A percentile compares a stretch with the other conserved stretches of the same genome.
These are phyloP conservation scores for Penicillium sp. DNA, from an alignment of 2,329 filamentous ascomycete genomes.

Conservation along the genomic window DNA sequence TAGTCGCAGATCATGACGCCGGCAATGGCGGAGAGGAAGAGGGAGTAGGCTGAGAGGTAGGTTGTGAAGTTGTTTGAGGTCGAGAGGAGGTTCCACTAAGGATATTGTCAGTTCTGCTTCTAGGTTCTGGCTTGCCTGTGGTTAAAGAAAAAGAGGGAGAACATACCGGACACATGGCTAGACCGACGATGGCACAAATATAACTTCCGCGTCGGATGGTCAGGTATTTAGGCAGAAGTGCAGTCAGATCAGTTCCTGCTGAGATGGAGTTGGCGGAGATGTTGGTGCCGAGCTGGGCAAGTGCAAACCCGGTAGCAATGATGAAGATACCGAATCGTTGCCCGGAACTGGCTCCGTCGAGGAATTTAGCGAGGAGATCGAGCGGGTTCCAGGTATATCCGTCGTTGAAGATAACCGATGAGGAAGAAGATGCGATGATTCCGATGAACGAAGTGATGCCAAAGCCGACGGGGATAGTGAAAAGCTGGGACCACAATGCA, in stretches of 20 bases:
- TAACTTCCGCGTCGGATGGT: constrained; percentile 87
- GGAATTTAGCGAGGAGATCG: constrained; percentile 63
- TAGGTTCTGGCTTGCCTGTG: not conserved
- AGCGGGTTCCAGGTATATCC: constrained; percentile 73
- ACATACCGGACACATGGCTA: constrained; percentile 76
- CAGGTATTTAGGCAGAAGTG: constrained; percentile 73
- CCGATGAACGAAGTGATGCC: constrained; percentile 81
- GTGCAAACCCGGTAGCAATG: constrained; percentile 67
- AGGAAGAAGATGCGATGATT: constrained; percentile 73
- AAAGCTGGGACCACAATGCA: constrained; percentile 75
- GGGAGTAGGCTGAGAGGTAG: constrained; percentile 86
- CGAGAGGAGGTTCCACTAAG: constrained; percentile 64
- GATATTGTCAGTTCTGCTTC: constrained; percentile 13
- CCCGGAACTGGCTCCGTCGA: constrained; percentile 65
- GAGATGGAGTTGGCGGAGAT: constrained; percentile 85
- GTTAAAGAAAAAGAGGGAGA: not conserved
- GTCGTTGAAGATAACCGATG: constrained; percentile 59
- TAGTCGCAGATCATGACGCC: constrained; percentile 91
- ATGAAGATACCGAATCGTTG: constrained; percentile 75
- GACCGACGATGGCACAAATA: constrained; percentile 73
- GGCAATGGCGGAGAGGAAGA: constrained; percentile 90
- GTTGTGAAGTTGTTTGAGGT: constrained; percentile 81
- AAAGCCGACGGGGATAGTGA: constrained; percentile 70
- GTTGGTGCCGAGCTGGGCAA: constrained; percentile 82
- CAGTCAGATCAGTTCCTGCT: constrained; percentile 78